phyloP scores from a whole-genome alignment of 768 basidiomycete species.

The Lepiota brunneoincarnata region DNA sequence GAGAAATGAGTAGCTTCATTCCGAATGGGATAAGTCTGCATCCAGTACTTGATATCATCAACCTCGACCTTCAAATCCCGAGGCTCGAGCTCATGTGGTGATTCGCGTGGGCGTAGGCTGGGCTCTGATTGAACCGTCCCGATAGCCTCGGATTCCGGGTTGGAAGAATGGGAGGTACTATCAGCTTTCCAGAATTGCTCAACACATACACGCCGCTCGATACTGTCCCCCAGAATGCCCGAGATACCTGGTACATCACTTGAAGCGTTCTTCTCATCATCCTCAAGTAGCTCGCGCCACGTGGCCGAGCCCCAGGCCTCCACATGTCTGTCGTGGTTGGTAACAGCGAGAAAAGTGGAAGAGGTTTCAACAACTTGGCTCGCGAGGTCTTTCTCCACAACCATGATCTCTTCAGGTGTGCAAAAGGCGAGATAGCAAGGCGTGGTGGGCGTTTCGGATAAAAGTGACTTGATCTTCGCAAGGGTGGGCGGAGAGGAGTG shows the following conservation, averaged over 20 bases:
- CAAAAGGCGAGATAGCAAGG: slow-evolving; percentile 36
- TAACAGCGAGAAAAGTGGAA: slow-evolving; percentile 27
- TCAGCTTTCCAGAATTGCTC: slow-evolving; percentile 27
- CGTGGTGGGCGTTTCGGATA: slow-evolving; percentile 21
- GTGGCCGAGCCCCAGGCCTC: slow-evolving; percentile 20
- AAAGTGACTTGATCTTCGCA: slow-evolving; percentile 15
- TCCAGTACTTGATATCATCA: slow-evolving; percentile 23
- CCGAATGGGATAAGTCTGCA: slow-evolving; percentile 30
- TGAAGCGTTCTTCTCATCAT: neutral
- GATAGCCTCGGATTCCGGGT: too few species aligned
- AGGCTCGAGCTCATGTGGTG: too few species aligned
- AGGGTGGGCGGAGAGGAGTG: slow-evolving; percentile 24
- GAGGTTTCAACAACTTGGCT: slow-evolving; percentile 20
- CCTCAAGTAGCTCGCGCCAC: slow-evolving; percentile 18
- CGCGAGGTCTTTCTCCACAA: slow-evolving; percentile 32
- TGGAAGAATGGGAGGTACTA: slow-evolving; percentile 15
- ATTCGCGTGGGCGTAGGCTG: too few species aligned
- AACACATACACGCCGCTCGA: slow-evolving; percentile 31
- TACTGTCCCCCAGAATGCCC: slow-evolving; percentile 29
- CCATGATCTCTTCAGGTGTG: slow-evolving; percentile 23
- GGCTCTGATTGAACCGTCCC: too few species aligned
- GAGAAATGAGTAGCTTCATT: slow-evolving; percentile 36
- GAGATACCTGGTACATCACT: slow-evolving; percentile 8
- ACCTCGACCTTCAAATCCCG: too few species aligned
- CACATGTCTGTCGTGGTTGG: slow-evolving; percentile 32